Conservation (phyloP, 192 early-diverging fungal species). For the Polychytrium aggregatum region DNA sequence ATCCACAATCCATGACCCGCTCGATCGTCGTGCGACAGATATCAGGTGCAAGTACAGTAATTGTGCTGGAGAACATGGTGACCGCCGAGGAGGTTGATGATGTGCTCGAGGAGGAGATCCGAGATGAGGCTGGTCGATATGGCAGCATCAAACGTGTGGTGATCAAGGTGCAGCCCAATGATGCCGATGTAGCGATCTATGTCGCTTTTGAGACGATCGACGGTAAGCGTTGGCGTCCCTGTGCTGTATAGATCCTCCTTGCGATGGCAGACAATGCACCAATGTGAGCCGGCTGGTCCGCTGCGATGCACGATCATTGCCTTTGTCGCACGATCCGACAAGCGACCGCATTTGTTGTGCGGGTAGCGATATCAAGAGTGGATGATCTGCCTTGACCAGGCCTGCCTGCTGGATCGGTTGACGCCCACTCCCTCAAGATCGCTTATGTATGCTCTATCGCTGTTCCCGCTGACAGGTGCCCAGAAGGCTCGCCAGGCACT, state of each 20-base stretch:
- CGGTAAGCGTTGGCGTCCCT: constrained; percentile 1
- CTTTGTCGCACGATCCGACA: too few species aligned
- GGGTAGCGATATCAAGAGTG: too few species aligned
- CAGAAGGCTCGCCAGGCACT: constrained; percentile 51
- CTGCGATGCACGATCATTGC: too few species aligned
- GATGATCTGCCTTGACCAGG: too few species aligned
- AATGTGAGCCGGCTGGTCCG: too few species aligned
- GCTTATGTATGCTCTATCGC: background rate
- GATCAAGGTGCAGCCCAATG: constrained; percentile 29
- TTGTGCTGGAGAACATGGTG: constrained; percentile 60
- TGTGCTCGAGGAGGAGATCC: constrained; percentile 70
- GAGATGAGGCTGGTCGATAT: constrained; percentile 71
- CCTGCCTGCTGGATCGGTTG: background rate
- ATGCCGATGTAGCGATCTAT: constrained; percentile 63
- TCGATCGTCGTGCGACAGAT: constrained; percentile 5
- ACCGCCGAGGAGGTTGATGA: constrained; percentile 65
- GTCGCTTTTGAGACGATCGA: constrained; percentile 52
- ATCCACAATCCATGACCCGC: background rate
- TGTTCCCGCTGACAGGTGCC: constrained; percentile 29
- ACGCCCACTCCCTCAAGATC: background rate
- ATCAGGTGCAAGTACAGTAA: constrained; percentile 33
- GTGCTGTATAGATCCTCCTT: background rate
- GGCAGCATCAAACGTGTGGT: constrained; percentile 57
- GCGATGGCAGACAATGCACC: too few species aligned
- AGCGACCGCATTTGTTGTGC: too few species aligned